Percentiles rank a stretch among this genome's conserved stretches.
Conservation (phyloP, 140 eudicot species). For the Oenanthe javanica region DNA sequence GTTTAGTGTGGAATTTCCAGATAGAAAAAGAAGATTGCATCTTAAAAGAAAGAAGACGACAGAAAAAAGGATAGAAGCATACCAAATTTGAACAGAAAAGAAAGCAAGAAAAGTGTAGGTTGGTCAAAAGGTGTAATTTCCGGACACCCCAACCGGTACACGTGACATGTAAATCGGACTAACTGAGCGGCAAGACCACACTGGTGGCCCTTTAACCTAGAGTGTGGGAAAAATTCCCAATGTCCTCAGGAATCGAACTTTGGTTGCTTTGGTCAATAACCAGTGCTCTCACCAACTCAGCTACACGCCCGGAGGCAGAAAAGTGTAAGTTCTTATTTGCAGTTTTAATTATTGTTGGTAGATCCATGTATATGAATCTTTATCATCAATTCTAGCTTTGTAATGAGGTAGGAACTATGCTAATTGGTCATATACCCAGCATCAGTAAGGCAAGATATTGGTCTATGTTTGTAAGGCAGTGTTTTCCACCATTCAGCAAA, state of each 20-base stretch:
- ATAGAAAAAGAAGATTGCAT: background rate
- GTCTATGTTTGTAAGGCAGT: conserved; percentile 20
- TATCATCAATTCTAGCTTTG: background rate
- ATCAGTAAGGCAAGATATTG: background rate
- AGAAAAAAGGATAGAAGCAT: background rate
- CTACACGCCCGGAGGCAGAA: too few relatives aligned
- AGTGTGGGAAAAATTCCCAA: too few relatives aligned
- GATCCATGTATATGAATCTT: background rate
- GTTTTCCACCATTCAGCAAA: conserved; percentile 42
- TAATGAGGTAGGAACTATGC: background rate
- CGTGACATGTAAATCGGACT: too few relatives aligned
- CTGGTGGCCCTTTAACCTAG: too few relatives aligned
- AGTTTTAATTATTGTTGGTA: background rate
- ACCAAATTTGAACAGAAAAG: too few relatives aligned
- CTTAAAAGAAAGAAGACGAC: background rate
- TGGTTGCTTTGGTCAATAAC: too few relatives aligned
- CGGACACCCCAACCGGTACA: too few relatives aligned
- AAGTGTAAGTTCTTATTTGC: background rate
- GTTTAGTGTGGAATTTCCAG: background rate
- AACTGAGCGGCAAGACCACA: too few relatives aligned
- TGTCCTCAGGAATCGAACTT: too few relatives aligned
- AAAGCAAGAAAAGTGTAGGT: too few relatives aligned
- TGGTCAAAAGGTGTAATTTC: too few relatives aligned
- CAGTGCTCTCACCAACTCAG: too few relatives aligned
- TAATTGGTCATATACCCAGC: background rate